Evolutionary conservation across 2,329 filamentous ascomycete genomes (phyloP), one percentile per base, ranked within the genome.

Genomic region (Hypocrella siamensis): DNA sequence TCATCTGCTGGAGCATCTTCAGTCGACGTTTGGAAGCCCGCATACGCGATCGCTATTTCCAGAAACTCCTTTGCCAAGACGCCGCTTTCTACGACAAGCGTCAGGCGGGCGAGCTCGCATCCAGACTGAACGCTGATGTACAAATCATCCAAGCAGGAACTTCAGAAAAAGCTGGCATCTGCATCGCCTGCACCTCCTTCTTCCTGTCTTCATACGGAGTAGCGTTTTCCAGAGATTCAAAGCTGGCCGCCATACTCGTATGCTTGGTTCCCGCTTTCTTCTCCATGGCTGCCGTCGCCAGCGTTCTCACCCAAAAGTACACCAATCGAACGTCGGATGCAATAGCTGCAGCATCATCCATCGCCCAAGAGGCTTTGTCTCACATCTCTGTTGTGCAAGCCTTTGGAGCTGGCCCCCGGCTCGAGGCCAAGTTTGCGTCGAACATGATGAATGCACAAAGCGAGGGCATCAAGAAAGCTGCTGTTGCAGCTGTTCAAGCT

Each of bases 121-220:
- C 70, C 7, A 61, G 75, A 14, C 63, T 82, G 27, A 74, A 74
- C 44, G 61, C 63, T 33, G 75, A 81, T 42, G 75, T 80, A 21
- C 67, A 75, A 36, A 66, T 69, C 1, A 70, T 82, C 31, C 75
- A 77, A 43, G 65, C 67, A 0, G 77, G 77, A 11, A 79, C 75
- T 0, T 75, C 70, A 2, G 77, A 81, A 49, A 82, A 82, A 47
- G 75, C 79, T 12, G 75, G 75, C 31, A 67, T 79, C 21, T 65
- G 68, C 40, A 58, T 81, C 4, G 63, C 66, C 17, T 73, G 65
- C 31, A 49, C 69, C 8, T 70, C 71, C 3, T 81, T 79, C 48
- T 80, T 80, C 44, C 46, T 79, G 32, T 72, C 76, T 0, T 70
- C 75, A 3, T 80, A 77, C 38, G 58, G 75, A 4, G 67, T 81